A percentile compares a stretch with the other conserved stretches of the same genome.
Evolutionary conservation across 2,329 filamentous ascomycete species (phyloP).

Genomic region (Hymenoscyphus salicellus): DNA sequence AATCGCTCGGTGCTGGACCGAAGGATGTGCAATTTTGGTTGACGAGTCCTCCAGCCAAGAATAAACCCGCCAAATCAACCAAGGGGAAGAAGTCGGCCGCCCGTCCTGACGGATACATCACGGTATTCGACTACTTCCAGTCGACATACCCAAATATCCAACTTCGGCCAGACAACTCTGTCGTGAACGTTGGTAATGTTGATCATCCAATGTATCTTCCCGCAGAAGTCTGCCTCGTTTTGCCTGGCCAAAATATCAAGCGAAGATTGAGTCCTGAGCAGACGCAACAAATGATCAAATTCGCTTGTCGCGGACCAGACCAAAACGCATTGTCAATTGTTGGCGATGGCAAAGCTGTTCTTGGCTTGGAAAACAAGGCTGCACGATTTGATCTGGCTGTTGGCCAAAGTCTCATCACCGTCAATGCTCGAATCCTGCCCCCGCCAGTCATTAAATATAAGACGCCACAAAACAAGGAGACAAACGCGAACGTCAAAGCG

Average conservation of each 20-base stretch:
- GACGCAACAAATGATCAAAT: conserved; percentile 66
- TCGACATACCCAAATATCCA: conserved; percentile 51
- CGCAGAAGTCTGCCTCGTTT: conserved; percentile 61
- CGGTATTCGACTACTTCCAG: conserved; percentile 56
- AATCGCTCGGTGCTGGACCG: conserved; percentile 45
- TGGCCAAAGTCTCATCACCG: conserved; percentile 58
- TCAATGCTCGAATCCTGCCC: conserved; percentile 65
- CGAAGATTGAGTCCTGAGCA: conserved; percentile 58
- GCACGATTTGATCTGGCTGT: conserved; percentile 62
- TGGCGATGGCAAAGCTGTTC: conserved; percentile 51
- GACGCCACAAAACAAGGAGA: conserved; percentile 18
- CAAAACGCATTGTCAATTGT: conserved; percentile 67
- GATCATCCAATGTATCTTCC: conserved; percentile 62
- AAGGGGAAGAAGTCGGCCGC: conserved; percentile 30
- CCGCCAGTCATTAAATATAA: conserved; percentile 61
- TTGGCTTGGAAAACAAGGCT: conserved; percentile 51
- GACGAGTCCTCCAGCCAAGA: conserved; percentile 27
- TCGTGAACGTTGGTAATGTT: conserved; percentile 63
- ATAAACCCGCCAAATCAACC: conserved; percentile 30
- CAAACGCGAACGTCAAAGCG: conserved; percentile 35
- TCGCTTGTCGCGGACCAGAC: conserved; percentile 65
- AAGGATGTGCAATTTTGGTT: conserved; percentile 55
- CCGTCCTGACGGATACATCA: conserved; percentile 43
- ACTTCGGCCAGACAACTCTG: conserved; percentile 44
- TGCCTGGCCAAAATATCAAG: conserved; percentile 62